A percentile compares a stretch with the other conserved stretches of the same genome.
Evolutionary conservation across 805 yeast genomes (phyloP).

Genomic region (Wickerhamomyces bovis): DNA sequence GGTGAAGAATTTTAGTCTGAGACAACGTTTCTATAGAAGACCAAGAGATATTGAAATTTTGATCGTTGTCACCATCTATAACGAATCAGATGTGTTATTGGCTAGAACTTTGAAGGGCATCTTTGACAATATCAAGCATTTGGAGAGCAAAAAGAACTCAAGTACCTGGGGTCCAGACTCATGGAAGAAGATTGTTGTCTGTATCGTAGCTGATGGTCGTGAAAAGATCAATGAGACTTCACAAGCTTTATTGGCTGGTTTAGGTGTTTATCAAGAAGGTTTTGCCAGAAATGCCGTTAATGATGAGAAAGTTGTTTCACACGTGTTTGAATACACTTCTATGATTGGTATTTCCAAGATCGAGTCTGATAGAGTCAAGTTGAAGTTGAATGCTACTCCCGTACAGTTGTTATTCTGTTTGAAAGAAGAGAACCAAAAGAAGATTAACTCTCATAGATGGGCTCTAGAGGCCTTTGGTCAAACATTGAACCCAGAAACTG

Average conservation of each 20-base stretch:
- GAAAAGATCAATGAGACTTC: conserved; percentile 74
- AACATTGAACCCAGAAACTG: conserved; percentile 72
- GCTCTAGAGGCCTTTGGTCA: conserved; percentile 90
- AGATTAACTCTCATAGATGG: conserved; percentile 96
- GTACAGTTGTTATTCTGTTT: conserved; percentile 85
- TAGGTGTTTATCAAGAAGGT: conserved; percentile 93
- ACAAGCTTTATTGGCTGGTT: conserved; percentile 70
- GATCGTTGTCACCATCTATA: conserved; percentile 85
- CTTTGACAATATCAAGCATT: conserved; percentile 76
- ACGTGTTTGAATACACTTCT: conserved; percentile 89
- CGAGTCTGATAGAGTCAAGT: conserved; percentile 54
- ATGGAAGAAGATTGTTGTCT: conserved; percentile 91
- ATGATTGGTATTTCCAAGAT: conserved; percentile 78
- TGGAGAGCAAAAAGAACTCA: conserved; percentile 58
- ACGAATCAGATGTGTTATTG: conserved; percentile 76
- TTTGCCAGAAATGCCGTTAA: conserved; percentile 90
- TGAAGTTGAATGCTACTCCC: conserved; percentile 68
- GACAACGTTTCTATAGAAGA: conserved; percentile 72
- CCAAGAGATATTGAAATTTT: conserved; percentile 82
- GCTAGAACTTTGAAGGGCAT: conserved; percentile 89
- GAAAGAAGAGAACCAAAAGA: conserved; percentile 83
- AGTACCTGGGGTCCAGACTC: conserved; percentile 91
- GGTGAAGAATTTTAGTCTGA: conserved; percentile 59
- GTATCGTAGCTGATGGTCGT: conserved; percentile 90
- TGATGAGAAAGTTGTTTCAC: conserved; percentile 75